A percentile compares a stretch with the other conserved stretches of the same genome.
These are phyloP conservation scores for Neofusicoccum parvum DNA, from an alignment of 2,329 filamentous ascomycete species.

Conservation along the genomic window DNA sequence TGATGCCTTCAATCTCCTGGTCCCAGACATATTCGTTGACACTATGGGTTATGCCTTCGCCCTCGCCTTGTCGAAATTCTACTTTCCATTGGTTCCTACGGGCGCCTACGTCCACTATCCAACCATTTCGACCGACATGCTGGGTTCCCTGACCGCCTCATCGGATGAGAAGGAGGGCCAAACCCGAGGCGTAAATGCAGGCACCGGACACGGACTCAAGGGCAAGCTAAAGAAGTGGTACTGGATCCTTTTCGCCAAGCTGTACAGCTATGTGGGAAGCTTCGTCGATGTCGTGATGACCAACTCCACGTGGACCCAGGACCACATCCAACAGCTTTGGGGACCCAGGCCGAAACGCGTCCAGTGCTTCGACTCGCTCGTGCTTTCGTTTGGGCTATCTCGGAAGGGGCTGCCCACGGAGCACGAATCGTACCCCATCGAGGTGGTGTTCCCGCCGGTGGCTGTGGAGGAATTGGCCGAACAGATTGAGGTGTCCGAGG, in stretches of 20 bases:
- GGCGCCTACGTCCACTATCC: constrained; percentile 97
- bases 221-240: constrained; percentile 77
- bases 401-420: constrained; percentile 12
- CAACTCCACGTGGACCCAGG: constrained; percentile 92
- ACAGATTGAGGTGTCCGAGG: constrained; percentile 69
- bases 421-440: constrained; percentile 46
- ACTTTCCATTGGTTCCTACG: constrained; percentile 81
- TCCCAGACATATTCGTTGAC: constrained; percentile 92
- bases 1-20: constrained; percentile 89
- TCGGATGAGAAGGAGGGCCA: constrained; percentile 10
- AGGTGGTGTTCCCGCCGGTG: constrained; percentile 87
- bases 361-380: constrained; percentile 16
- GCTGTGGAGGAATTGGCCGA: constrained; percentile 82
- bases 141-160: constrained; percentile 72
- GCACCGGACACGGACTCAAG: constrained; percentile 71
- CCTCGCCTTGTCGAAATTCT: constrained; percentile 75
- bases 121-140: constrained; percentile 97
- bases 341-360: constrained; percentile 19
- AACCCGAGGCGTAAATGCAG: constrained; percentile 72
- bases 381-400: constrained; percentile 17
- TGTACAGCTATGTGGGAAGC: constrained; percentile 82
- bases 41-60: constrained; percentile 98
- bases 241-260: constrained; percentile 79
- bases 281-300: constrained; percentile 95
- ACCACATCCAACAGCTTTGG: constrained; percentile 59